Evolutionary conservation across 768 basidiomycete genomes (phyloP).

Genomic region (Boletellus emodensis): DNA sequence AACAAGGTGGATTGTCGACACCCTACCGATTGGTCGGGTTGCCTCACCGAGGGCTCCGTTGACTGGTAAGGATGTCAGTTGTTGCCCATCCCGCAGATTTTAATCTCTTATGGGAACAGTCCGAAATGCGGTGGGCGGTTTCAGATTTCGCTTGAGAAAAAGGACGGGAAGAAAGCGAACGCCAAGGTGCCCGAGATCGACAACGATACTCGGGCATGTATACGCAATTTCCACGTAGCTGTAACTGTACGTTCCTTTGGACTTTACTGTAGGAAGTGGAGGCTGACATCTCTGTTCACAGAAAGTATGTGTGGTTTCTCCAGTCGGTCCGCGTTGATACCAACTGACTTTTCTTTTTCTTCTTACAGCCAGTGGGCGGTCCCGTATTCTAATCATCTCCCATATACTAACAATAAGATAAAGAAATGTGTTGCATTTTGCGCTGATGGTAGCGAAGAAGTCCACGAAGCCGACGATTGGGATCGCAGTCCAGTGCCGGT

Average conservation of each 20-base stretch:
- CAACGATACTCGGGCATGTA: constrained; percentile 19
- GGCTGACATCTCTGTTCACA: constrained; percentile 4
- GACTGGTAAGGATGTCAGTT: constrained; percentile 18
- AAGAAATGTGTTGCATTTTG: constrained; percentile 64
- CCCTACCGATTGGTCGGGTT: constrained; percentile 14
- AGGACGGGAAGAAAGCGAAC: constrained; percentile 5
- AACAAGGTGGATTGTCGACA: constrained; percentile 15
- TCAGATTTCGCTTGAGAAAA: constrained; percentile 22
- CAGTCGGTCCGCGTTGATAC: not conserved
- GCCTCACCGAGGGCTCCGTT: constrained; percentile 19
- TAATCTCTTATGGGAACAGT: constrained; percentile 1
- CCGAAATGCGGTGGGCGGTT: constrained; percentile 21
- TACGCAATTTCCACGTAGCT: constrained; percentile 25
- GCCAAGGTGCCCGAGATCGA: constrained; percentile 7
- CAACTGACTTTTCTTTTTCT: not conserved
- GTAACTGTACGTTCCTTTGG: constrained; percentile 12
- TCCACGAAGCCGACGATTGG: constrained; percentile 73
- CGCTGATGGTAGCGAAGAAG: constrained; percentile 48
- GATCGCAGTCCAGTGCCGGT: constrained; percentile 71
- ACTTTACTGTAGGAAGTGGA: too few relatives aligned
- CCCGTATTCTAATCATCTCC: not conserved
- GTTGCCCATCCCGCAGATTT: not conserved
- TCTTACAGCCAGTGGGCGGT: constrained; percentile 12
- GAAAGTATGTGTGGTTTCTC: constrained; percentile 14
- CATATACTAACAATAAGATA: not conserved